Evolutionary conservation across 2,329 filamentous ascomycete genomes (phyloP), one percentile per base, ranked within the genome.

Genomic region (Arthroderma sp.): DNA sequence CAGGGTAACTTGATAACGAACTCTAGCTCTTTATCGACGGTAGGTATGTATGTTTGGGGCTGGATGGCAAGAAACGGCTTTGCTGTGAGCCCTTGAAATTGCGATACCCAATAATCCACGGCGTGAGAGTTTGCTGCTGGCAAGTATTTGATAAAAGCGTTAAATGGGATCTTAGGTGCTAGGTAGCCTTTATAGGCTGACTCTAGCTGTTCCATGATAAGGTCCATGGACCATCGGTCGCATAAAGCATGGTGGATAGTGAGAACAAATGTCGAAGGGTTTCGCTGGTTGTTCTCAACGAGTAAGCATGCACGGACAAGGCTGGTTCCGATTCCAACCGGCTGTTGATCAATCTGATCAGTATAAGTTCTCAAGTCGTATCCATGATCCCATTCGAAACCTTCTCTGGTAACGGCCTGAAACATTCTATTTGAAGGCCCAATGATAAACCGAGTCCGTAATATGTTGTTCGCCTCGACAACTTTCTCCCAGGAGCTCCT

Each of bases 401-500:
- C 15, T 22, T 22, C 15, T 22, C 15, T 22, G 15, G 3, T 22
- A 22, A 22, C 15, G 15, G 15, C 15, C 15, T 22, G 15, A 22
- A 22, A 22, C 15, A 22, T 22, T 22, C 15, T 22, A 22, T 22
- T 22, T 22, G 15, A 22, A 22, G 15, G 15, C 15, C 32, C 32
- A 44, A 15, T 9, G 33, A 36, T 33, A 7, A 43, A 11, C 8
- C 64, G 56, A 1, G 66, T 69, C 5, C 66, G 57, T 8, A 69
- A 54, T 29, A 69, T 62, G 9, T 60, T 55, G 9, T 58, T 52
- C 9, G 57, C 54, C 9, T 55, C 43, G 1, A 62, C 53, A 1
- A 62, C 52, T 7, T 48, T 52, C 30, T 63, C 52, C 62, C 64
- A 68, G 2, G 65, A 59, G 7, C 52, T 45, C 42, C 58, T 61